These are phyloP conservation scores for Fonsecaea nubica DNA, from an alignment of 2,329 filamentous ascomycete genomes.

Conservation along the genomic window DNA sequence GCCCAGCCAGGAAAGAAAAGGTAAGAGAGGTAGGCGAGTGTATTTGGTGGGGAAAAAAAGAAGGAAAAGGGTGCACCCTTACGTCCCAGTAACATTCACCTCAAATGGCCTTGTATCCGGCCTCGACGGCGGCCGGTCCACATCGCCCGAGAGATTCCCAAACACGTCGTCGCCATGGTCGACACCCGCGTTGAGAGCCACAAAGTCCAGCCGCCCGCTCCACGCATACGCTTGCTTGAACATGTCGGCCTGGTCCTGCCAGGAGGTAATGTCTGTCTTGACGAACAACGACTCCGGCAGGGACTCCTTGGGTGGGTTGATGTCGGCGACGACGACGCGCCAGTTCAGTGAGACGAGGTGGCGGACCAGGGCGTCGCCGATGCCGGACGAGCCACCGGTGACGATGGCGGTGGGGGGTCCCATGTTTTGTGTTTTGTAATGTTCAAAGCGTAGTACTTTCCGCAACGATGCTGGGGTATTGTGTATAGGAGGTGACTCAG, in stretches of 20 bases:
- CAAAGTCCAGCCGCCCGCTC: conserved; percentile 23
- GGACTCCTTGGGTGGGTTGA: conserved; percentile 12
- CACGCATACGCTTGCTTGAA: conserved; percentile 25
- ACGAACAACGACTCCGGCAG: conserved; percentile 9
- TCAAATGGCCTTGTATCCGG: conserved; percentile 13
- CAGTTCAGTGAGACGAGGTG: conserved; percentile 21
- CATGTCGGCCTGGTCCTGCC: conserved; percentile 23
- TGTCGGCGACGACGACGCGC: conserved; percentile 23
- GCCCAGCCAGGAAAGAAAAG: not conserved
- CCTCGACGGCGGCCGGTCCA: conserved; percentile 9
- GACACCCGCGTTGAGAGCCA: conserved; percentile 25
- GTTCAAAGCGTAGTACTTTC: no score
- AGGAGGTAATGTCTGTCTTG: conserved; percentile 25
- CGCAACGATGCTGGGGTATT: no score
- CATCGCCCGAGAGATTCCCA: conserved; percentile 12
- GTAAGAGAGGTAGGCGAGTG: not conserved
- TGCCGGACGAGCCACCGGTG: conserved; percentile 43
- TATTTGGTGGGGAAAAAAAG: no score
- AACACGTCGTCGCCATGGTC: conserved; percentile 26
- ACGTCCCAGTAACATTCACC: conserved; percentile 22
- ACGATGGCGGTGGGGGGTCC: conserved; percentile 34
- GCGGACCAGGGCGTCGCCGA: conserved; percentile 28
- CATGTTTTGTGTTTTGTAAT: not conserved
- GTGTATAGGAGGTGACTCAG: no score
- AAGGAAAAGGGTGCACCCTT: not conserved